Percentiles rank a stretch among this genome's conserved stretches.
phyloP scores from a whole-genome alignment of 192 early-diverging fungal species.

The Backusella liffmaniae region DNA sequence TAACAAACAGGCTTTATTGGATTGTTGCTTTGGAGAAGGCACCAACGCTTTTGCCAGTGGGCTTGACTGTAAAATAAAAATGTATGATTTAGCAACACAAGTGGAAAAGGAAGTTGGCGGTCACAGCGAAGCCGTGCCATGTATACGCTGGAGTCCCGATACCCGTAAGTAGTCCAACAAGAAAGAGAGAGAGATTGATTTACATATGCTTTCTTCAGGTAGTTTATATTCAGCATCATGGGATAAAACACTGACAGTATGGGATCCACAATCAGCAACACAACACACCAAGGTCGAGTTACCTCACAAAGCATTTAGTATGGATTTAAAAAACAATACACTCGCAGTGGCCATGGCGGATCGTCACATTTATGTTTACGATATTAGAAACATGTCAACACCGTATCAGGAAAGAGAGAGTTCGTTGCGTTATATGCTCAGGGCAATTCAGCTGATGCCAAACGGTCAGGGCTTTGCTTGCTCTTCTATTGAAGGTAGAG shows the following conservation, averaged over 20 bases:
- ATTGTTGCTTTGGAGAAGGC: constrained; percentile 66
- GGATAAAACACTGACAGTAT: constrained; percentile 82
- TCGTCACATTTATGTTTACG: constrained; percentile 77
- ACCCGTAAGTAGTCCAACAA: constrained; percentile 36
- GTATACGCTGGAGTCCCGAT: constrained; percentile 58
- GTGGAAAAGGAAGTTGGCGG: constrained; percentile 62
- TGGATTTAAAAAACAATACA: constrained; percentile 73
- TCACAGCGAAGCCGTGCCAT: constrained; percentile 78
- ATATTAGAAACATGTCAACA: constrained; percentile 78
- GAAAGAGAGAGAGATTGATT: neutral
- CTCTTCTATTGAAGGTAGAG: constrained; percentile 91
- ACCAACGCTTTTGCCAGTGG: constrained; percentile 70
- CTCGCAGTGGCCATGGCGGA: constrained; percentile 83
- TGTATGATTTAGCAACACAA: constrained; percentile 65
- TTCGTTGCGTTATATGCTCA: constrained; percentile 87
- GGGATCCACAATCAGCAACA: constrained; percentile 62
- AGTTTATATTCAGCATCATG: constrained; percentile 85
- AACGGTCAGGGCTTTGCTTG: constrained; percentile 81
- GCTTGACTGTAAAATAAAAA: constrained; percentile 65
- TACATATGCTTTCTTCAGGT: constrained; percentile 26
- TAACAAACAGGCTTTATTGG: constrained; percentile 75
- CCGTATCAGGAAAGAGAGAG: constrained; percentile 72
- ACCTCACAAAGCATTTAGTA: constrained; percentile 80
- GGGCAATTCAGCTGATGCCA: constrained; percentile 84
- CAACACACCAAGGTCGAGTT: constrained; percentile 45